Base-by-base conservation (phyloP, 352 stramenopile species). In the Pythium inflatum region DNA sequence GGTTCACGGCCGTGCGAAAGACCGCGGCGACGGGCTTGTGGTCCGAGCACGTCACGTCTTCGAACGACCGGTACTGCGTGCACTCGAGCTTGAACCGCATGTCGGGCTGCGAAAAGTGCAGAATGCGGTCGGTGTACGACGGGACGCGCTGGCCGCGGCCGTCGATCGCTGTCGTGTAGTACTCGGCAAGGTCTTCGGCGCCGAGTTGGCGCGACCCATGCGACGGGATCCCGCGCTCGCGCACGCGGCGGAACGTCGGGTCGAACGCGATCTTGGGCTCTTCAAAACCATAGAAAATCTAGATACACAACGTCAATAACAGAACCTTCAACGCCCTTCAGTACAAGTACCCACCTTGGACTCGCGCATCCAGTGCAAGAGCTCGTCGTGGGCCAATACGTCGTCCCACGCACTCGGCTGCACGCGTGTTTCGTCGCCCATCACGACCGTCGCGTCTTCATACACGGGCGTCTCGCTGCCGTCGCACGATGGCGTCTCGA, bases 51-150 rank as follows among this genome's bases (percentile, higher is more conserved):
- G 61, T 83, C 2, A 95, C 79, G 36, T 81, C 73, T 51, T 97
- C 90, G 51, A 79, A 90, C 20, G 85, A 92, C 6, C 75, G 80
- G 70, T 97, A 97, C 24, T 77, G 59, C 22, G 76, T 76, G 56
- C 88, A 92, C 24, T 78, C 79, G 40, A 97, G 73, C 11, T 83
- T 80, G 33, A 83, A 71, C 11, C 78, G 66, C 74, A 93, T 80
- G 65, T 94, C 87, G 0, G 75, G 70, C 40, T 95, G 79, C 11
- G 90, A 96, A 50, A 89, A 85, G 50, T 87, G 90, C 40, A 97
- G 73, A 33, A 97, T 95, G 22, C 91, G 88, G 59, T 97, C 91
- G 12, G 91, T 97, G 71, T 96, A 97, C 28, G 89, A 97, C 27
- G 91, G 91, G 16, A 95, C 83, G 33, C 90, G 90, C 30, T 77